Base-by-base conservation (phyloP, 164 flowering plant species). In the Platanus orientalis region DNA sequence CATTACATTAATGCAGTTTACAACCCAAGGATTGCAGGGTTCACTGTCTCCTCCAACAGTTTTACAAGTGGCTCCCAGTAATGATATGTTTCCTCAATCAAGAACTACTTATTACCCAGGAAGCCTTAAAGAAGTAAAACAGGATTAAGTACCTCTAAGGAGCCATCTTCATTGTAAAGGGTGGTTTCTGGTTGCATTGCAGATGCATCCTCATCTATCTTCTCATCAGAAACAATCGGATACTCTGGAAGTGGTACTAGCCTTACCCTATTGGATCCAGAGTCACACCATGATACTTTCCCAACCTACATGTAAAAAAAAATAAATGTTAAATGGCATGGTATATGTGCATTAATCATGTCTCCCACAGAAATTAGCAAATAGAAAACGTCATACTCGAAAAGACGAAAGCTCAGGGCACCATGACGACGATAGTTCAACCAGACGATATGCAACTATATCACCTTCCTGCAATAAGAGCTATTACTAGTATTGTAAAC, bases 391-490 rank as follows among this genome's bases (percentile, higher is more conserved):
- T 4, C 16, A 44, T 89, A 92, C 99, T 54, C 99, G 81, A 71
- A 75, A 88, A 20, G 94, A 65, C 65, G 97, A 84, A 60, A 88
- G 69, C 69, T 92, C 97, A 27, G 99, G 99, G 67, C 81, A 80
- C 94, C 95, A 90, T 20, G 89, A 75, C 19, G 96, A 87, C 45
- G 97, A 83, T 64, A 95, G 71, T 78, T 92, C 98, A 71, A 95
- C 75, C 69, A 95, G 50, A 54, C 97, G 88, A 80, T 95, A 95
- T 57, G 99, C 98, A 68, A 95, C 56, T 19, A 79, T 61, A 75
- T 92, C 90, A 64, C 95, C 98, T 71, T 72, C 86, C 99, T 95
- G 82, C 72, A 75, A 49, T 58, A 65, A 28, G 62, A 56, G 36
- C 58, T 39, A 66, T 28, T 29, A 12, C 44, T 23, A 24, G 36